These are phyloP conservation scores for Streptanthus diversifolius DNA, from an alignment of 345 rosid species.

Conservation along the genomic window DNA sequence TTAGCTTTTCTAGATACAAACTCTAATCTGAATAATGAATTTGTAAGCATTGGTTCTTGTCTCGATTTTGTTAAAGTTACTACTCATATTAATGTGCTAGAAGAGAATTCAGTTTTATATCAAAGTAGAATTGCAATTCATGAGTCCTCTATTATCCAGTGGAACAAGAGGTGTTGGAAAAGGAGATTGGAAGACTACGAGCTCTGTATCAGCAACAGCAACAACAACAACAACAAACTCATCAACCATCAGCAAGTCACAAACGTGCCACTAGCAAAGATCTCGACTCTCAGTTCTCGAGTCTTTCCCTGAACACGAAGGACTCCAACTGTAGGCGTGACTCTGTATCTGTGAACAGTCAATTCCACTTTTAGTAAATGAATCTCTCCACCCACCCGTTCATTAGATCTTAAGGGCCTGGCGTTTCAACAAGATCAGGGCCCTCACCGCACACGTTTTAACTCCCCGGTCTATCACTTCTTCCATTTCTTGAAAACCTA, in stretches of 20 bases:
- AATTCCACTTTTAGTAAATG: conserved; percentile 52
- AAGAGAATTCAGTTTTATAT: not conserved
- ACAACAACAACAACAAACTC: conserved; percentile 35
- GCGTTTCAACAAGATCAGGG: not conserved
- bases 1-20: not conserved
- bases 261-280: conserved; percentile 69
- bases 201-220: conserved; percentile 69
- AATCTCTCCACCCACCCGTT: not conserved
- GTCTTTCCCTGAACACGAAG: conserved; percentile 70
- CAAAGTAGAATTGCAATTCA: conserved; percentile 1
- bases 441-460: conserved; percentile 9
- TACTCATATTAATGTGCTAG: no score
- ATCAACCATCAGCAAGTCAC: conserved; percentile 60
- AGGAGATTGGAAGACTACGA: conserved; percentile 83
- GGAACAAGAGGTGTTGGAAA: conserved; percentile 96
- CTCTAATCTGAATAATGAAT: not conserved
- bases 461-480: conserved; percentile 2
- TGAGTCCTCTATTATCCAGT: conserved; percentile 50
- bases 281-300: conserved; percentile 81
- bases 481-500: conserved; percentile 38
- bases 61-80: not conserved
- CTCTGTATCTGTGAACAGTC: conserved; percentile 59
- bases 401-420: conserved; percentile 15
- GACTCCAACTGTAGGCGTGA: conserved; percentile 63
- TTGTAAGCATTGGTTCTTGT: not conserved